These are phyloP conservation scores for Cladorrhinum sp. DNA, from an alignment of 2,329 filamentous ascomycete genomes.

Conservation along the genomic window DNA sequence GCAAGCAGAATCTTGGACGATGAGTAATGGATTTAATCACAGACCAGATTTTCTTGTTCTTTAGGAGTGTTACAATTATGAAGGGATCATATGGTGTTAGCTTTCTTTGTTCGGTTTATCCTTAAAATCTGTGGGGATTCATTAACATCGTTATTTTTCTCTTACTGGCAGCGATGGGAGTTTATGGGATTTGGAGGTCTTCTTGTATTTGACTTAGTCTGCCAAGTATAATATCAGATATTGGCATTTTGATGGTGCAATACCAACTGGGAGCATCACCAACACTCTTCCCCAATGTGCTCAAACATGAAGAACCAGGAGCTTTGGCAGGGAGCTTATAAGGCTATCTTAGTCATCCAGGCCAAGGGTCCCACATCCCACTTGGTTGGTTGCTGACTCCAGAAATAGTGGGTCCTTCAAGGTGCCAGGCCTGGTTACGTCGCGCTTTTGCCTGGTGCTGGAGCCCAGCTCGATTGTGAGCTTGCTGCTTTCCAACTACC, in stretches of 20 bases:
- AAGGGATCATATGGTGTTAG: not conserved
- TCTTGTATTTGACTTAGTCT: too few species aligned
- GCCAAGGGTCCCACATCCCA: not conserved
- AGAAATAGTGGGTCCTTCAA: slow-evolving; percentile 15
- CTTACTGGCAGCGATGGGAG: not conserved
- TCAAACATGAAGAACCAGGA: too few species aligned
- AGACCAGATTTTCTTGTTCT: not conserved
- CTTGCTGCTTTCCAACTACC: slow-evolving; percentile 22
- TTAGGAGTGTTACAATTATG: not conserved
- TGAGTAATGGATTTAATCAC: slow-evolving; percentile 46
- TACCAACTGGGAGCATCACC: too few species aligned
- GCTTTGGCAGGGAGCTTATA: slow-evolving; percentile 6
- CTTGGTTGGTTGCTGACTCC: slow-evolving; percentile 11
- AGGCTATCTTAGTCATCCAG: slow-evolving; percentile 8
- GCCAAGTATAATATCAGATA: too few species aligned
- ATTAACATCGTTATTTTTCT: too few species aligned
- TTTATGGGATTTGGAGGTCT: not conserved
- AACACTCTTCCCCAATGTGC: too few species aligned
- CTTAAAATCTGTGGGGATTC: too few species aligned
- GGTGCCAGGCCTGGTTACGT: slow-evolving; percentile 28
- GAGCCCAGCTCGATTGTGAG: slow-evolving; percentile 24
- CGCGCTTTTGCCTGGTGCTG: slow-evolving; percentile 30
- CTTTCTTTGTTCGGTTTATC: not conserved
- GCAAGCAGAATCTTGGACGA: slow-evolving; percentile 90
- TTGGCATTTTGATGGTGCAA: too few species aligned